phyloP scores from a whole-genome alignment of 1,284 basidiomycete genomes.

The Xanthoconium separans region DNA sequence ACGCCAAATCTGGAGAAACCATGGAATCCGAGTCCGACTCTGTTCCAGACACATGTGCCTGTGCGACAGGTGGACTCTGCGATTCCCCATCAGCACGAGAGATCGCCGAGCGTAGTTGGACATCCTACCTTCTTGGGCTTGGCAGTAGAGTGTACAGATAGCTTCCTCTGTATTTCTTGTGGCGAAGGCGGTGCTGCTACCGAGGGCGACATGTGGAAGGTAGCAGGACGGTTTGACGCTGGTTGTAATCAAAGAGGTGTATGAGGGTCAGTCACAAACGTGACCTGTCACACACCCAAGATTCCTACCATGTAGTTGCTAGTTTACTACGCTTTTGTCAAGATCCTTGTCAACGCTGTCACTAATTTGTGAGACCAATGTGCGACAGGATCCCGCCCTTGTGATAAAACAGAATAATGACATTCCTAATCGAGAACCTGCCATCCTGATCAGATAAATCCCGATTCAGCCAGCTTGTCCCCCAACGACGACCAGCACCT shows the following conservation, averaged over 20 bases:
- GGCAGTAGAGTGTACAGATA: constrained; percentile 70
- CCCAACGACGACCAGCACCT: constrained; percentile 5
- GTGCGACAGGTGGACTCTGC: constrained; percentile 36
- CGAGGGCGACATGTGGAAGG: constrained; percentile 44
- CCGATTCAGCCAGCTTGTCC: background rate
- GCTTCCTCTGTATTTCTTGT: constrained; percentile 84
- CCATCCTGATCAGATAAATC: constrained; percentile 22
- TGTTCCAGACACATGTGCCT: constrained; percentile 64
- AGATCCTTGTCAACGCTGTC: background rate
- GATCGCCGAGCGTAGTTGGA: background rate
- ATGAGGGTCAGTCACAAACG: constrained; percentile 24
- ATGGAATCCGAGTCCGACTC: constrained; percentile 87
- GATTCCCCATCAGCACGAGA: constrained; percentile 12
- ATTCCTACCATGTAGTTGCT: too few species aligned
- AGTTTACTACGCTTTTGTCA: too few species aligned
- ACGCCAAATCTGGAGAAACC: constrained; percentile 51
- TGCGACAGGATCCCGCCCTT: constrained; percentile 2
- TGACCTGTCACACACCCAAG: constrained; percentile 24
- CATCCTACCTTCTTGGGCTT: constrained; percentile 45
- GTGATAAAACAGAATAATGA: constrained; percentile 10
- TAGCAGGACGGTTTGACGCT: background rate
- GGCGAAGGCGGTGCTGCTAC: constrained; percentile 72
- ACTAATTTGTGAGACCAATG: background rate
- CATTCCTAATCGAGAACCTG: constrained; percentile 20
- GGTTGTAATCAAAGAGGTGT: constrained; percentile 13